A percentile compares a stretch with the other conserved stretches of the same genome.
phyloP scores from a whole-genome alignment of 257 asterid species.

The Parsonsia alboflavescens region DNA sequence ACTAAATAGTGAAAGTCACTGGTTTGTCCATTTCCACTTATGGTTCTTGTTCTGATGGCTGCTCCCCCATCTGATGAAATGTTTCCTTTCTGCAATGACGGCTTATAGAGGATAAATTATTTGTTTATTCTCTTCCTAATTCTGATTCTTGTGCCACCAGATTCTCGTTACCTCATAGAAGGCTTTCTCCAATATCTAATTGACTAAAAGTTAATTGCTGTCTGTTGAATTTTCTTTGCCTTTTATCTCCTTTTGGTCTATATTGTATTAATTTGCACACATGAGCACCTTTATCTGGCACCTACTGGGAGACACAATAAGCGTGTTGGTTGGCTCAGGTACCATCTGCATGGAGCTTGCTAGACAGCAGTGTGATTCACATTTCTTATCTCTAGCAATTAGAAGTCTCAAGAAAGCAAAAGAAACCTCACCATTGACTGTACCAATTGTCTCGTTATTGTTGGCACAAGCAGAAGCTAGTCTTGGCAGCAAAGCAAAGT shows the following conservation, averaged over 20 bases:
- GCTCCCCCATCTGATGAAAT: background rate
- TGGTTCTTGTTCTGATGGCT: background rate
- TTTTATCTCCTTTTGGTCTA: background rate
- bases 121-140: background rate
- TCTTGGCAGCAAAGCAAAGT: slow-evolving; percentile 64
- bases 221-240: background rate
- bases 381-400: slow-evolving; percentile 54
- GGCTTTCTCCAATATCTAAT: background rate
- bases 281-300: background rate
- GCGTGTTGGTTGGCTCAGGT: slow-evolving; percentile 39
- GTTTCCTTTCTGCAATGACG: background rate
- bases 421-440: slow-evolving; percentile 33
- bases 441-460: slow-evolving; percentile 65
- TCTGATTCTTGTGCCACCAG: background rate
- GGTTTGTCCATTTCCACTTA: background rate
- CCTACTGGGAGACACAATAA: background rate
- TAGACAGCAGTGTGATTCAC: slow-evolving; percentile 62
- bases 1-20: background rate
- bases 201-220: background rate
- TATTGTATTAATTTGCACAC: background rate
- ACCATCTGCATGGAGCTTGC: slow-evolving; percentile 90
- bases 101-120: background rate
- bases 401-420: slow-evolving; percentile 76
- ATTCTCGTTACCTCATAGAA: background rate
- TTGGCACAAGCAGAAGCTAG: slow-evolving; percentile 94